Evolutionary conservation across 176 grass and related monocot species (phyloP).

Genomic region (Ensete glaucum): DNA sequence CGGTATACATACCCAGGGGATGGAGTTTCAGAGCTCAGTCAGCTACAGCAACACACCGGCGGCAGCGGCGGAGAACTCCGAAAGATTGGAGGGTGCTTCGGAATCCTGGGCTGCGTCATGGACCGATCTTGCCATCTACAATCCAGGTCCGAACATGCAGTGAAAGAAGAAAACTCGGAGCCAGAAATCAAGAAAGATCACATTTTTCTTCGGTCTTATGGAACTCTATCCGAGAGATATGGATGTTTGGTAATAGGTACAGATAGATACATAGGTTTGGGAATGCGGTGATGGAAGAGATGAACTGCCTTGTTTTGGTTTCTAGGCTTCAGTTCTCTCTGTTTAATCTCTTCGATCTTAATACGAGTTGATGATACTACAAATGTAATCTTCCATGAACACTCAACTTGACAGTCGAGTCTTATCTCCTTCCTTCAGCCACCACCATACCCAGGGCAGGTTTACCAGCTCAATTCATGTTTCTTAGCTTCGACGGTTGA

Average conservation of each 20-base stretch:
- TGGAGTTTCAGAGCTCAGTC: neutral
- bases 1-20: neutral
- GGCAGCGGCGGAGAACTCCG: neutral
- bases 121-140: conserved; percentile 1
- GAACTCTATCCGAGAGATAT: neutral
- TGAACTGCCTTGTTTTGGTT: neutral
- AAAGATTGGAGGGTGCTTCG: neutral
- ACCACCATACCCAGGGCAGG: too few relatives aligned
- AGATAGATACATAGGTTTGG: conserved; percentile 3
- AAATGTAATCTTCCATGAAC: too few relatives aligned
- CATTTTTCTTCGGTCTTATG: neutral
- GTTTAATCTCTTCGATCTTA: too few relatives aligned
- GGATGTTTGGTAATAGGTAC: neutral
- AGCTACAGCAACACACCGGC: neutral
- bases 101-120: neutral
- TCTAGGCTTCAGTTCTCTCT: too few relatives aligned
- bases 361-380: too few relatives aligned
- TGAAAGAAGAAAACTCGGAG: neutral
- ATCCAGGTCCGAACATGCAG: neutral
- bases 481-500: neutral
- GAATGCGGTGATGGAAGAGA: neutral
- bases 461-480: neutral
- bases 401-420: too few relatives aligned
- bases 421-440: too few relatives aligned
- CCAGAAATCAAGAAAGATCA: neutral